These are phyloP conservation scores for Magnolia kwangsiensis DNA, from an alignment of 164 flowering plant genomes.

Conservation along the genomic window DNA sequence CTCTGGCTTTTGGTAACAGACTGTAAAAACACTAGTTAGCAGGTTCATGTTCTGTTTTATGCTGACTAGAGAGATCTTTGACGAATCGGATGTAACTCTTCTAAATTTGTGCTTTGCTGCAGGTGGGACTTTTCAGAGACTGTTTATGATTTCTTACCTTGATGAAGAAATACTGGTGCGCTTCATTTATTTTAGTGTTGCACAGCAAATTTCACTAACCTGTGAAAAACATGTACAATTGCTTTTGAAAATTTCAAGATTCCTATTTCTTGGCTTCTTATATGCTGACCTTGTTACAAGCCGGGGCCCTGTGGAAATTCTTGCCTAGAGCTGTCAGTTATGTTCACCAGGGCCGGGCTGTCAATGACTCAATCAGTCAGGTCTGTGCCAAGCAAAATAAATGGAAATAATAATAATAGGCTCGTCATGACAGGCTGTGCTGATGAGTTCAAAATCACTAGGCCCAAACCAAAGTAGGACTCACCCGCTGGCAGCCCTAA, in stretches of 20 bases:
- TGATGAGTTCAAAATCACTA: too few relatives aligned
- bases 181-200: neutral
- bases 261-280: neutral
- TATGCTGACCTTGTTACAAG: neutral
- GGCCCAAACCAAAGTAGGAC: too few relatives aligned
- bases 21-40: neutral
- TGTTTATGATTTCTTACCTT: conserved; percentile 93
- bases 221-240: neutral
- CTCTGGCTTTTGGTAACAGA: neutral
- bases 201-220: neutral
- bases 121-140: conserved; percentile 71
- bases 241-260: neutral
- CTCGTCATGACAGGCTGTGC: too few relatives aligned
- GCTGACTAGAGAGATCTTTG: neutral
- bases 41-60: neutral
- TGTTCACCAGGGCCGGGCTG: neutral
- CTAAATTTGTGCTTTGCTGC: neutral
- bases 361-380: neutral
- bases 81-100: neutral
- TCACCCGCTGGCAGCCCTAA: too few relatives aligned
- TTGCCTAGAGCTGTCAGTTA: neutral
- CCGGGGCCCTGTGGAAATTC: neutral
- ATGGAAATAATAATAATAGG: too few relatives aligned
- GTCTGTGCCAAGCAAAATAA: neutral
- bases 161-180: conserved; percentile 66